phyloP scores from a whole-genome alignment of 2,329 filamentous ascomycete species.

The Cladophialophora yegresii region DNA sequence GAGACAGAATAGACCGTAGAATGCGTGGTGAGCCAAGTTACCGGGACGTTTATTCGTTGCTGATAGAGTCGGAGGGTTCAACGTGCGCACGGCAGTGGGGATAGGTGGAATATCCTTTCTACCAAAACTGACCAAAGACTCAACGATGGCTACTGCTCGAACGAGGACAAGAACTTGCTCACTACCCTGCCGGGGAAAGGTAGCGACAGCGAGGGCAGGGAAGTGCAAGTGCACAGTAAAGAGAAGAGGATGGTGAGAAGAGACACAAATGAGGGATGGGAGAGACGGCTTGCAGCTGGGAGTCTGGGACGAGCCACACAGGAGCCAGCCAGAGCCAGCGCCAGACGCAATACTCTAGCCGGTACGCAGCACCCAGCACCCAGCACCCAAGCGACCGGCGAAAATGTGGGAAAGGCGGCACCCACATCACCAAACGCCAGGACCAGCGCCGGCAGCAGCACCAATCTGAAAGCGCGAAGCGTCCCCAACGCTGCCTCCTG shows the following conservation, averaged over 20 bases:
- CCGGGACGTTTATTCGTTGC: neutral
- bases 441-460: slow-evolving; percentile 13
- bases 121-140: neutral
- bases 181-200: slow-evolving; percentile 1
- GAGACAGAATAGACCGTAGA: neutral
- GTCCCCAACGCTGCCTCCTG: slow-evolving; percentile 10
- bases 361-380: neutral
- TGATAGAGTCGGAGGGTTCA: slow-evolving; percentile 5
- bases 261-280: slow-evolving; percentile 2
- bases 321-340: neutral
- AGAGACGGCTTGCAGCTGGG: slow-evolving; percentile 10
- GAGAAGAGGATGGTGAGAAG: slow-evolving; percentile 3
- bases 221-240: neutral
- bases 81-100: neutral
- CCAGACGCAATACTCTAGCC: too few relatives aligned
- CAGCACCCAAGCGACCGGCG: neutral
- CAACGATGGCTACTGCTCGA: neutral
- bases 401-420: slow-evolving; percentile 16
- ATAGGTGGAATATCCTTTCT: slow-evolving; percentile 10
- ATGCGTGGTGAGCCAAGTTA: neutral
- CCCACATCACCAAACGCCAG: slow-evolving; percentile 8
- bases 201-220: slow-evolving; percentile 6
- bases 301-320: neutral
- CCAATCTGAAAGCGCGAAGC: slow-evolving; percentile 11
- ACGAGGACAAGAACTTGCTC: neutral